phyloP scores from a whole-genome alignment of 495 filamentous ascomycete genomes.

The Massariosphaeria phaeospora region DNA sequence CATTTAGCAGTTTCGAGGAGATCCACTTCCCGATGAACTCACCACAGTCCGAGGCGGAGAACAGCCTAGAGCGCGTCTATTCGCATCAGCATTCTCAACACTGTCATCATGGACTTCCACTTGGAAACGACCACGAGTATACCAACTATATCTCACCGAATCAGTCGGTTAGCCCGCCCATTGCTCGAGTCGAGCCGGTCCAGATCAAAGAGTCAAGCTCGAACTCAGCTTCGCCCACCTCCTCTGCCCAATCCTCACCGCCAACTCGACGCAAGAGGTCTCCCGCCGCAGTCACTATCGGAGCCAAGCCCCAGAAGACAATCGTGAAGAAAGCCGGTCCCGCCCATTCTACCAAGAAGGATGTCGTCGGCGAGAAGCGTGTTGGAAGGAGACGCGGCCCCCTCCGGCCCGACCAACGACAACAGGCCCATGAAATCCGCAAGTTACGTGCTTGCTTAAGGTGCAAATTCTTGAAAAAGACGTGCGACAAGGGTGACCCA shows the following conservation, averaged over 20 bases:
- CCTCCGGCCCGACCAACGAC: constrained; percentile 84
- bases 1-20: constrained; percentile 75
- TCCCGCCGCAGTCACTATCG: constrained; percentile 40
- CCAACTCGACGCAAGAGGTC: constrained; percentile 71
- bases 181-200: constrained; percentile 61
- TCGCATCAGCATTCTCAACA: constrained; percentile 10
- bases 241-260: constrained; percentile 47
- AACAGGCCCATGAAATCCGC: constrained; percentile 89
- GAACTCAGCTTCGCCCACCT: constrained; percentile 43
- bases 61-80: constrained; percentile 32
- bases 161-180: constrained; percentile 59
- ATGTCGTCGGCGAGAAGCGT: constrained; percentile 76
- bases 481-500: constrained; percentile 90
- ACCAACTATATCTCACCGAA: constrained; percentile 31
- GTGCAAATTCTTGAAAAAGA: constrained; percentile 99
- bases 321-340: constrained; percentile 60
- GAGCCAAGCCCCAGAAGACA: constrained; percentile 65
- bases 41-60: constrained; percentile 43
- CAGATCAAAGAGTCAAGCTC: constrained; percentile 66
- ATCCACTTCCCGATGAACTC: constrained; percentile 67
- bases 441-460: constrained; percentile 86
- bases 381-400: constrained; percentile 82
- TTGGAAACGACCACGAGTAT: constrained; percentile 22
- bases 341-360: constrained; percentile 67
- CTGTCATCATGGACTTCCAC: constrained; percentile 30